Percentiles rank a stretch among this genome's conserved stretches.
phyloP scores from a whole-genome alignment of 345 rosid species.

The Triadica sebifera region DNA sequence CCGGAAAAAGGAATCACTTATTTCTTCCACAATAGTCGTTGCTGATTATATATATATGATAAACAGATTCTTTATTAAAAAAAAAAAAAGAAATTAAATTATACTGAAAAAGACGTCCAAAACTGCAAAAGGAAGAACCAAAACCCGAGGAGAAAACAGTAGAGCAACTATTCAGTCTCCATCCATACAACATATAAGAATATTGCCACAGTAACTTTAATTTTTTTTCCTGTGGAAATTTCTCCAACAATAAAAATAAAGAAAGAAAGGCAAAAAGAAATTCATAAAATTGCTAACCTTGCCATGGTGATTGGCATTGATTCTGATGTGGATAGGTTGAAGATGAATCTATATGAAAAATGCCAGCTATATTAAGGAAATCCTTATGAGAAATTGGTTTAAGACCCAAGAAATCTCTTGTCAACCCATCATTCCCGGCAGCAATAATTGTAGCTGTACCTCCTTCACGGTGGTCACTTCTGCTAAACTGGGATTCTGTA shows the following conservation, averaged over 20 bases:
- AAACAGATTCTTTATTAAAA: neutral
- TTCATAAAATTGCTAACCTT: conserved; percentile 18
- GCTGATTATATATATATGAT: too few species aligned
- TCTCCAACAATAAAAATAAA: neutral
- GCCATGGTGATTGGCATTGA: conserved; percentile 39
- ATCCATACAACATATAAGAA: neutral
- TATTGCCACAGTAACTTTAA: neutral
- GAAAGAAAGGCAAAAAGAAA: neutral
- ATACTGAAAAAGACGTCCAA: neutral
- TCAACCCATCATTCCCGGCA: conserved; percentile 30
- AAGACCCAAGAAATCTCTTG: conserved; percentile 64
- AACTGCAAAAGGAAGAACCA: neutral
- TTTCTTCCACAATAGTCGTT: too few species aligned
- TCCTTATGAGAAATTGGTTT: conserved; percentile 37
- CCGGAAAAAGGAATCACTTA: too few species aligned
- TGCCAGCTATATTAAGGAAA: conserved; percentile 22
- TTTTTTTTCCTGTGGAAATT: neutral
- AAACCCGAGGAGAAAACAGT: conserved; percentile 6
- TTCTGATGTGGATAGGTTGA: conserved; percentile 28
- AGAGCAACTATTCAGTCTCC: conserved; percentile 11
- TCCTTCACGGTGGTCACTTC: conserved; percentile 10
- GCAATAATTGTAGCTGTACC: neutral
- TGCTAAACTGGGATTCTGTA: conserved; percentile 7
- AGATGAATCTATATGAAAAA: conserved; percentile 24
- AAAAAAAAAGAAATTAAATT: neutral